phyloP scores from a whole-genome alignment of 1,284 basidiomycete genomes.

The Naganishia sp. region DNA sequence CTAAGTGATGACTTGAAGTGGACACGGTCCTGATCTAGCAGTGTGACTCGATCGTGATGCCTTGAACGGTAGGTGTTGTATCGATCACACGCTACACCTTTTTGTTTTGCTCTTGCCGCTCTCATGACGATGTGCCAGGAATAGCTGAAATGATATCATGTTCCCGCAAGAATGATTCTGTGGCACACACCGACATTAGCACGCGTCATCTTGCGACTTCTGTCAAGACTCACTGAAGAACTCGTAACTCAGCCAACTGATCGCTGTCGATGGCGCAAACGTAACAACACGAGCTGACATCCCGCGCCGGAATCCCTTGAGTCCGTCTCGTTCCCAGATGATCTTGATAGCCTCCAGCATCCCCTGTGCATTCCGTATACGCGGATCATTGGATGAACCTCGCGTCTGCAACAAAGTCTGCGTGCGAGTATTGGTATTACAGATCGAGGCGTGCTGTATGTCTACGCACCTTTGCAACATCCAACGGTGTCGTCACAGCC shows the following conservation, averaged over 20 bases:
- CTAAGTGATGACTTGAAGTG: no score
- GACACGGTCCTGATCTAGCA: no score
- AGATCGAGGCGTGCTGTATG: neutral
- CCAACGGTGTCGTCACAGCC: constrained; percentile 92
- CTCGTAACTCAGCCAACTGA: constrained; percentile 96
- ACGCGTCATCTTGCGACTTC: neutral
- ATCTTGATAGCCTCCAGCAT: constrained; percentile 88
- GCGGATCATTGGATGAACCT: constrained; percentile 75
- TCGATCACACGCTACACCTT: no score
- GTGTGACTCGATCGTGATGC: no score
- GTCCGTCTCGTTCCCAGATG: constrained; percentile 81
- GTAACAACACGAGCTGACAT: constrained; percentile 89
- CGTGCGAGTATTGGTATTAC: neutral
- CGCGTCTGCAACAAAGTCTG: constrained; percentile 75
- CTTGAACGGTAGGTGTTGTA: no score
- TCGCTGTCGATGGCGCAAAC: constrained; percentile 94
- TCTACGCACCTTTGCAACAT: constrained; percentile 79
- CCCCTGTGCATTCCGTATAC: constrained; percentile 80
- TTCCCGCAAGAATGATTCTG: constrained; percentile 21
- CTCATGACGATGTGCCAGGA: no score
- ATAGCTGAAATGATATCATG: constrained; percentile 12
- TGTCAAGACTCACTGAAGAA: constrained; percentile 65
- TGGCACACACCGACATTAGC: neutral
- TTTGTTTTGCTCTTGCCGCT: no score
- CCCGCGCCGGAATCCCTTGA: constrained; percentile 82